Conservation (phyloP, 768 basidiomycete species). For the Holtermannia corniformis region DNA sequence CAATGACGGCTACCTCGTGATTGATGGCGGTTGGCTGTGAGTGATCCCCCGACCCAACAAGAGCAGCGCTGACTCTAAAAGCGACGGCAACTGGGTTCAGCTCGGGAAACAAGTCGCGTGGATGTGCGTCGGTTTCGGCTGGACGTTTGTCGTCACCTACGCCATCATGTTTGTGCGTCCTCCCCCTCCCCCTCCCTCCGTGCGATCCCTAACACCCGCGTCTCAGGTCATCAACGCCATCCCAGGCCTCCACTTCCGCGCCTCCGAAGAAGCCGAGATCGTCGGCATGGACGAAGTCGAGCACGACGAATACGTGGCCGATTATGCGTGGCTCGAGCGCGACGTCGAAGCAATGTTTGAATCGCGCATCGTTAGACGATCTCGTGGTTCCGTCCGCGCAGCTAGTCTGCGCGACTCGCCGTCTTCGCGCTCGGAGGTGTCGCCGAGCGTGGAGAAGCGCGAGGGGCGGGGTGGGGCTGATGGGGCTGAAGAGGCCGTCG, state of each 20-base stretch:
- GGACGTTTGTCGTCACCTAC: slow-evolving; percentile 41
- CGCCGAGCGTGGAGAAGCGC: neutral
- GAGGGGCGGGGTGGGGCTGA: neutral
- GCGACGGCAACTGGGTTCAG: slow-evolving; percentile 50
- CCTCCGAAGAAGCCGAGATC: slow-evolving; percentile 45
- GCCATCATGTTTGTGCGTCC: slow-evolving; percentile 34
- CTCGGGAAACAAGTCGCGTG: slow-evolving; percentile 70
- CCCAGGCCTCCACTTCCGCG: slow-evolving; percentile 63
- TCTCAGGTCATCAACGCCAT: slow-evolving; percentile 82
- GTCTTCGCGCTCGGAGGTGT: neutral
- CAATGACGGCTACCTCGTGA: slow-evolving; percentile 60
- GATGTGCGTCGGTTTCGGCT: slow-evolving; percentile 36
- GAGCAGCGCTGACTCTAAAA: slow-evolving; percentile 3
- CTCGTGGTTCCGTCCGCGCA: too few species aligned
- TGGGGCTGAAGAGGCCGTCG: neutral
- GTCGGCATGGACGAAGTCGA: slow-evolving; percentile 63
- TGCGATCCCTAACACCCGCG: neutral
- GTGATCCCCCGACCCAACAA: slow-evolving; percentile 3
- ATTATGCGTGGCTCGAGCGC: slow-evolving; percentile 37
- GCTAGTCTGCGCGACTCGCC: neutral
- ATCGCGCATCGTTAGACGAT: neutral
- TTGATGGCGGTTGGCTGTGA: slow-evolving; percentile 71
- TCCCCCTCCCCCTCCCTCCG: neutral
- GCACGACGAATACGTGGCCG: slow-evolving; percentile 37
- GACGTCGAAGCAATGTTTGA: slow-evolving; percentile 36